Evolutionary conservation across 2,329 filamentous ascomycete genomes (phyloP).

Genomic region (Sordariomycetes sp.): DNA sequence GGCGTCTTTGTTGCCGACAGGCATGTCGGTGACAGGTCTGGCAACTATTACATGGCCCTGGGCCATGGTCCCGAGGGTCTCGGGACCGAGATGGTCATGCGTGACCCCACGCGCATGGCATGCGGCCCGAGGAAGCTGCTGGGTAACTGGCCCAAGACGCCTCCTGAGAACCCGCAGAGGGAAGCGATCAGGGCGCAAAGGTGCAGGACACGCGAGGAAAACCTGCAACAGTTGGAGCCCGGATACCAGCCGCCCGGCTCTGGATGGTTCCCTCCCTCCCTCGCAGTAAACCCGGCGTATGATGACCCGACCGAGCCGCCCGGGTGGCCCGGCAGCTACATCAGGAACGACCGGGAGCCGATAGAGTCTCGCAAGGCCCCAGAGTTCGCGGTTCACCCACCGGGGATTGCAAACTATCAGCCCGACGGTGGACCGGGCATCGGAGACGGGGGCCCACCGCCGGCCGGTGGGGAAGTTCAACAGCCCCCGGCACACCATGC

Average conservation of each 20-base stretch:
- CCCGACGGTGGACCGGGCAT: background rate
- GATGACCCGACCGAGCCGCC: background rate
- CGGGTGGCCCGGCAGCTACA: slow-evolving; percentile 1
- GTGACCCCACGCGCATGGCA: background rate
- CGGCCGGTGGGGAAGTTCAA: background rate
- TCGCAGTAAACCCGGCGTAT: background rate
- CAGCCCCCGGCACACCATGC: background rate
- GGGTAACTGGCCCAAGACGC: slow-evolving; percentile 5
- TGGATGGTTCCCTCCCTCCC: background rate
- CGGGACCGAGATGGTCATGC: slow-evolving; percentile 6
- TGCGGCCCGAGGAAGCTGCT: background rate
- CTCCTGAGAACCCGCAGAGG: background rate
- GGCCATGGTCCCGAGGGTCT: slow-evolving; percentile 16
- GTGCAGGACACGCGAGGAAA: background rate
- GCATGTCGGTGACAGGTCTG: background rate
- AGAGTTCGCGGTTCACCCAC: background rate
- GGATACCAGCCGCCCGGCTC: background rate
- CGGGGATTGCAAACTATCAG: background rate
- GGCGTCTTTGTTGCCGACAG: slow-evolving; percentile 8
- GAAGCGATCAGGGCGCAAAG: background rate
- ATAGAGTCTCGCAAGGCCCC: background rate
- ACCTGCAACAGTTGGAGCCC: background rate
- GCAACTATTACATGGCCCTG: slow-evolving; percentile 18
- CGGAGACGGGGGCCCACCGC: too few species aligned
- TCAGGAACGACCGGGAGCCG: slow-evolving; percentile 5